Evolutionary conservation across 176 grass and related monocot species (phyloP).

Genomic region (Eleusine coracana): DNA sequence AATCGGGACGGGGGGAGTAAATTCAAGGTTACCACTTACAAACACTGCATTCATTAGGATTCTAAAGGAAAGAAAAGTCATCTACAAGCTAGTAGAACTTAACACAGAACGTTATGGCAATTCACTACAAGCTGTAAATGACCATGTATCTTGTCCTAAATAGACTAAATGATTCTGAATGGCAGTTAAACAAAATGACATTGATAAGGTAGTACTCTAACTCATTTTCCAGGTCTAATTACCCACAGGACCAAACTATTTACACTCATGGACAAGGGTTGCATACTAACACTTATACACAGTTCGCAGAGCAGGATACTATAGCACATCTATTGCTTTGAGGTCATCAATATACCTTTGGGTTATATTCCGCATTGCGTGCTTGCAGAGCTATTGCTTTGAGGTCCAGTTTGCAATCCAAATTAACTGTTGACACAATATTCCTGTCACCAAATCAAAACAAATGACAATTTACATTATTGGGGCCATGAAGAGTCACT

Average conservation of each 20-base stretch:
- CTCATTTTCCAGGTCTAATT: neutral
- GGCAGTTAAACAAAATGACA: neutral
- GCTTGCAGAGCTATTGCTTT: conserved; percentile 96
- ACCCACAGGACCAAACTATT: neutral
- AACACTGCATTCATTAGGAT: neutral
- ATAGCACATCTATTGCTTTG: neutral
- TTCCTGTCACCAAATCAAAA: conserved; percentile 64
- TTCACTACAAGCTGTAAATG: neutral
- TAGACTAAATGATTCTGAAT: neutral
- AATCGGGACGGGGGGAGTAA: no score
- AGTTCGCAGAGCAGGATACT: neutral
- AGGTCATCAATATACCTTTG: conserved; percentile 60
- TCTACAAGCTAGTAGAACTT: neutral
- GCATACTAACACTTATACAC: neutral
- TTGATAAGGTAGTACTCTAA: neutral
- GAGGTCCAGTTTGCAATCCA: conserved; percentile 95
- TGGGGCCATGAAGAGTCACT: neutral
- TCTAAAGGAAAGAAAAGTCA: neutral
- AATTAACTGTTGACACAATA: conserved; percentile 95
- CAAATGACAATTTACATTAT: neutral
- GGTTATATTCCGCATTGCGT: conserved; percentile 96
- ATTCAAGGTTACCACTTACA: conserved; percentile 7
- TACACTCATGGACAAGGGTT: neutral
- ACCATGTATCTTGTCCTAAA: neutral
- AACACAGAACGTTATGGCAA: conserved; percentile 1